Conservation (phyloP, 169 alveolate species). For the Eimeria praecox region DNA sequence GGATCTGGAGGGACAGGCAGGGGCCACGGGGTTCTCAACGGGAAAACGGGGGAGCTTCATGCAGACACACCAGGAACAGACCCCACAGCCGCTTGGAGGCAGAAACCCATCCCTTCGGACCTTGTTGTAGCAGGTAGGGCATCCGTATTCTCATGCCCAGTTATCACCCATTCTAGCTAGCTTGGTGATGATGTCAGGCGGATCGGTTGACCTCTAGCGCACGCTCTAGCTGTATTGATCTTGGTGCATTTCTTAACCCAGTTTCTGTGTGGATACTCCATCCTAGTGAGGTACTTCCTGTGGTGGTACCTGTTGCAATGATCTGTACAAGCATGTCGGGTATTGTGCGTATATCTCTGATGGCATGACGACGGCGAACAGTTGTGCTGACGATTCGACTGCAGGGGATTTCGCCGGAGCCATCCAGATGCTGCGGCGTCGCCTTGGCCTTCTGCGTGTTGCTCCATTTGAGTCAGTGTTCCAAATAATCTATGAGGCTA, state of each 20-base stretch:
- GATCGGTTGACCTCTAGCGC: neutral
- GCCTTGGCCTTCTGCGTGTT: conserved; percentile 82
- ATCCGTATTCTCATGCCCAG: too few relatives aligned
- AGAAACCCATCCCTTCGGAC: conserved; percentile 64
- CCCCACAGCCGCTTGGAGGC: conserved; percentile 43
- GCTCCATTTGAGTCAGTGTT: conserved; percentile 80
- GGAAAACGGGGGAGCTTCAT: neutral
- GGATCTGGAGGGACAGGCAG: conserved; percentile 5
- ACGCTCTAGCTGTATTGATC: neutral
- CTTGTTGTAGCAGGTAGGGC: conserved; percentile 76
- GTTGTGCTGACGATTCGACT: neutral
- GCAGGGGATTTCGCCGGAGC: conserved; percentile 82
- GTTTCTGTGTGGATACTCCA: neutral
- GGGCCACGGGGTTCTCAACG: conserved; percentile 19
- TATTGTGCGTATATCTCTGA: neutral
- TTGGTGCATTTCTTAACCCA: neutral
- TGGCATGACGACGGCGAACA: neutral
- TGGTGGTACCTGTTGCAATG: neutral
- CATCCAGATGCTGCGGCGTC: conserved; percentile 78
- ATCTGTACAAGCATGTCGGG: neutral
- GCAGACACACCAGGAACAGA: conserved; percentile 39
- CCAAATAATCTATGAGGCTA: conserved; percentile 55
- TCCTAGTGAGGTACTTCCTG: neutral
- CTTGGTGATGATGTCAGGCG: neutral
- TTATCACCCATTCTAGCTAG: neutral